These are phyloP conservation scores for Bacidia gigantensis DNA, from an alignment of 495 filamentous ascomycete genomes.

Conservation along the genomic window DNA sequence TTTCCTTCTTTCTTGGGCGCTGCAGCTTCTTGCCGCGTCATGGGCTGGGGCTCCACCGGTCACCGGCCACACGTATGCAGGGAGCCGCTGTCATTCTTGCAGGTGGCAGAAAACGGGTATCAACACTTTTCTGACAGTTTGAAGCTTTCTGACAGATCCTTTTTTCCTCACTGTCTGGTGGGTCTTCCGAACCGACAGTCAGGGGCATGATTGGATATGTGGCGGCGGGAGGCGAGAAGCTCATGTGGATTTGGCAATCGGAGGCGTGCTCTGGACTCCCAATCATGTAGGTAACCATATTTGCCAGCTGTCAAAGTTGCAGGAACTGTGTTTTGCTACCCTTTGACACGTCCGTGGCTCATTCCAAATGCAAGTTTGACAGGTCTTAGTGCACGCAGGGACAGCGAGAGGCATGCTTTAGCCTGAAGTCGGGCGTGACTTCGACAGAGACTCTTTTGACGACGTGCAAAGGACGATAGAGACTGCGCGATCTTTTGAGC, in stretches of 20 bases:
- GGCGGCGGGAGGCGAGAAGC: too few species aligned
- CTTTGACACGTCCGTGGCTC: not conserved
- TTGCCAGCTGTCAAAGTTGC: not conserved
- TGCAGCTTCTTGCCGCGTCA: too few species aligned
- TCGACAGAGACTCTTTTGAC: not conserved
- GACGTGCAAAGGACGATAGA: not conserved
- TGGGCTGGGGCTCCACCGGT: not conserved
- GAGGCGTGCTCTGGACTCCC: not conserved
- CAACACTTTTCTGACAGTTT: not conserved
- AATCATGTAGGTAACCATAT: not conserved
- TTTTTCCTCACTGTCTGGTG: too few species aligned
- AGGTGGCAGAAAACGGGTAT: not conserved
- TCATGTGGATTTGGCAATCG: too few species aligned
- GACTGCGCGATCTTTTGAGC: not conserved
- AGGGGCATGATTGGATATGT: too few species aligned
- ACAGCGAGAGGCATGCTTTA: not conserved
- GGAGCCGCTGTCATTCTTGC: not conserved
- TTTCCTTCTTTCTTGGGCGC: not conserved
- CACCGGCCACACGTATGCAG: not conserved
- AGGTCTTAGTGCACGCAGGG: not conserved
- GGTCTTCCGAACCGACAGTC: too few species aligned
- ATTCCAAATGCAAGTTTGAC: not conserved
- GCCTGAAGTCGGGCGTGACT: not conserved
- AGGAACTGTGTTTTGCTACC: not conserved
- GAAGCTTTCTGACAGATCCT: not conserved